These are phyloP conservation scores for Tulasnella sp. DNA, from an alignment of 768 basidiomycete genomes.

Conservation along the genomic window DNA sequence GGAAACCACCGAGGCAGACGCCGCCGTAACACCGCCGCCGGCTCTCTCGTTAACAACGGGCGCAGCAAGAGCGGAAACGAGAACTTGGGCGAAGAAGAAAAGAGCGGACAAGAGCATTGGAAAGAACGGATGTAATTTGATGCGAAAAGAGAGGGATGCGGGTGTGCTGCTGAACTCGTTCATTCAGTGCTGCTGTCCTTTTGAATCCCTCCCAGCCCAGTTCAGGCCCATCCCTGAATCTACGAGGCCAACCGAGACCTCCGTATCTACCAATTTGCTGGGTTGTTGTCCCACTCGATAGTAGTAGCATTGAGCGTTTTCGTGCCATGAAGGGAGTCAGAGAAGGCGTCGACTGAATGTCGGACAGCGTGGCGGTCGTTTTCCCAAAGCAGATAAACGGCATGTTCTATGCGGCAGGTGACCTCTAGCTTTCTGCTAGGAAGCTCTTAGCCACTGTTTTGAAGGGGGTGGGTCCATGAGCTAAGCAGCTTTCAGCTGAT, in stretches of 20 bases:
- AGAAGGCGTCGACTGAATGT: background rate
- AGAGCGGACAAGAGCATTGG: background rate
- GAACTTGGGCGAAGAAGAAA: background rate
- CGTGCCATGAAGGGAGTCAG: background rate
- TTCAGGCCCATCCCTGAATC: background rate
- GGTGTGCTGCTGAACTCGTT: background rate
- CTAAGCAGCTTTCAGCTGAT: background rate
- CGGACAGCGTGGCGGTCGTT: background rate
- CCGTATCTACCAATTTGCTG: background rate
- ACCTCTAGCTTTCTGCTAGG: background rate
- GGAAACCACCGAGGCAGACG: background rate
- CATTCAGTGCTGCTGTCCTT: background rate
- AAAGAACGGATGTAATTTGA: background rate
- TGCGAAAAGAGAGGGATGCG: background rate
- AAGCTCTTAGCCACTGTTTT: background rate
- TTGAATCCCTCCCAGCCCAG: background rate
- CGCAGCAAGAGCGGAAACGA: constrained; percentile 5
- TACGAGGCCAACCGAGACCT: background rate
- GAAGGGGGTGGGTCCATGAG: background rate
- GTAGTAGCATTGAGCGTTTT: background rate
- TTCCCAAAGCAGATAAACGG: background rate
- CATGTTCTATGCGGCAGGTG: background rate
- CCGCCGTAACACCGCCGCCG: constrained; percentile 17
- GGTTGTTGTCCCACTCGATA: background rate
- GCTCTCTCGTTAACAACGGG: background rate